Percentiles rank a stretch among this genome's conserved stretches.
These are phyloP conservation scores for Exophiala bonariae DNA, from an alignment of 2,329 filamentous ascomycete species.

Conservation along the genomic window DNA sequence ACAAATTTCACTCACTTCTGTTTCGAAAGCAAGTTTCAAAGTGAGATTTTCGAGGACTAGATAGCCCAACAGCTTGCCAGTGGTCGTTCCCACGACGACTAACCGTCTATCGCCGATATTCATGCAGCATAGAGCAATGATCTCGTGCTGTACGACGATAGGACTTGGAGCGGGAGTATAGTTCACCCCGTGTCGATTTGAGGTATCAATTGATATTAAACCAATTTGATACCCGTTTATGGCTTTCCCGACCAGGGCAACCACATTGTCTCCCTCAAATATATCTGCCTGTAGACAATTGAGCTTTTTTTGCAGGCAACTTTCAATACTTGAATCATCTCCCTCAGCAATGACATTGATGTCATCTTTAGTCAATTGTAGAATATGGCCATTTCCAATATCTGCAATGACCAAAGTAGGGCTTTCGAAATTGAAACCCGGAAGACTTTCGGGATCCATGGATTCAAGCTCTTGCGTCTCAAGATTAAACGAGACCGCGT, in stretches of 20 bases:
- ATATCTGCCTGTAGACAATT: conserved; percentile 6
- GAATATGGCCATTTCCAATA: conserved; percentile 35
- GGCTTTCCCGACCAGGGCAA: conserved; percentile 7
- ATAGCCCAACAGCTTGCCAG: conserved; percentile 38
- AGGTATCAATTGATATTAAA: conserved; percentile 3
- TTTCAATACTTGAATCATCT: too few species aligned
- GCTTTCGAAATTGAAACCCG: conserved; percentile 40
- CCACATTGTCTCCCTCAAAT: conserved; percentile 4
- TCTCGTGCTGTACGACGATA: conserved; percentile 2
- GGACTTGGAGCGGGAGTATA: neutral
- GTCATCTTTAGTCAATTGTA: conserved; percentile 41
- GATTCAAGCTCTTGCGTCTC: conserved; percentile 40
- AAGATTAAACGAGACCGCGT: conserved; percentile 39
- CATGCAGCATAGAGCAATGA: conserved; percentile 13
- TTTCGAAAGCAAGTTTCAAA: conserved; percentile 9
- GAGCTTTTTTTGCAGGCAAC: too few species aligned
- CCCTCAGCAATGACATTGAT: conserved; percentile 11
- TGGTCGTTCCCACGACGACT: conserved; percentile 42
- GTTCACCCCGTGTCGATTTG: neutral
- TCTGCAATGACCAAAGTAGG: conserved; percentile 46
- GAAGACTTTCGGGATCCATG: conserved; percentile 37
- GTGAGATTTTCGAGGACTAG: conserved; percentile 23
- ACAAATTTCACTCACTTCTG: conserved; percentile 15
- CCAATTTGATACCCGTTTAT: conserved; percentile 11
- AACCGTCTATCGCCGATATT: conserved; percentile 21